These are phyloP conservation scores for Stemphylium vesicarium DNA, from an alignment of 2,329 filamentous ascomycete species.

Conservation along the genomic window DNA sequence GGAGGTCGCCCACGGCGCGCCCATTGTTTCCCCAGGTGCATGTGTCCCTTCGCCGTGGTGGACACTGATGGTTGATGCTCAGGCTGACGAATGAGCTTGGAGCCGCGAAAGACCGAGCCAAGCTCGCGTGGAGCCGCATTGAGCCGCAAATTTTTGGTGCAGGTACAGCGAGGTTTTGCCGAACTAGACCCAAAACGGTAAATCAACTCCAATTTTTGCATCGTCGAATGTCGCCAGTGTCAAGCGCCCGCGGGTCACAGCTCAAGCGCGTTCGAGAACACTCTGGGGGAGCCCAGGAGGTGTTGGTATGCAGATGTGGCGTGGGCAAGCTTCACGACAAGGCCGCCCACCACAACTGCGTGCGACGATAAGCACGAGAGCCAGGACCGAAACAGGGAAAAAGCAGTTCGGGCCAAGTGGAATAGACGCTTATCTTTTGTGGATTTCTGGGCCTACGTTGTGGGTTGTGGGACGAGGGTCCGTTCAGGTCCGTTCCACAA, in stretches of 20 bases:
- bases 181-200: constrained; percentile 1
- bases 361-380: constrained; percentile 1
- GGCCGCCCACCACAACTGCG: not conserved
- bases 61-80: constrained; percentile 5
- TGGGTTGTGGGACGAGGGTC: constrained; percentile 11
- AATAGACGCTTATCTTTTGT: constrained; percentile 17
- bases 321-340: constrained; percentile 4
- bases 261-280: constrained; percentile 10
- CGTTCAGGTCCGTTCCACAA: constrained; percentile 7
- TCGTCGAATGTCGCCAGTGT: constrained; percentile 3
- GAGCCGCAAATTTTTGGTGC: constrained; percentile 7
- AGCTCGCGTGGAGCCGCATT: constrained; percentile 9
- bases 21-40: constrained; percentile 14
- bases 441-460: constrained; percentile 6
- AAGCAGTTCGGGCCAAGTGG: constrained; percentile 6
- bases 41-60: constrained; percentile 2
- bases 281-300: not conserved
- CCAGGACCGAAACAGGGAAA: constrained; percentile 1
- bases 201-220: constrained; percentile 1
- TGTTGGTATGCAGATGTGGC: not conserved
- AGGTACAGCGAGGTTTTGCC: constrained; percentile 9
- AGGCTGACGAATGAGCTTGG: constrained; percentile 2
- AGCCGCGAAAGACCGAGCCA: constrained; percentile 10
- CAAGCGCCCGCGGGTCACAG: not conserved
- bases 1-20: constrained; percentile 8